Evolutionary conservation across 768 basidiomycete species (phyloP), one percentile per base, ranked within the genome.

Genomic region (Mycena indigotica): DNA sequence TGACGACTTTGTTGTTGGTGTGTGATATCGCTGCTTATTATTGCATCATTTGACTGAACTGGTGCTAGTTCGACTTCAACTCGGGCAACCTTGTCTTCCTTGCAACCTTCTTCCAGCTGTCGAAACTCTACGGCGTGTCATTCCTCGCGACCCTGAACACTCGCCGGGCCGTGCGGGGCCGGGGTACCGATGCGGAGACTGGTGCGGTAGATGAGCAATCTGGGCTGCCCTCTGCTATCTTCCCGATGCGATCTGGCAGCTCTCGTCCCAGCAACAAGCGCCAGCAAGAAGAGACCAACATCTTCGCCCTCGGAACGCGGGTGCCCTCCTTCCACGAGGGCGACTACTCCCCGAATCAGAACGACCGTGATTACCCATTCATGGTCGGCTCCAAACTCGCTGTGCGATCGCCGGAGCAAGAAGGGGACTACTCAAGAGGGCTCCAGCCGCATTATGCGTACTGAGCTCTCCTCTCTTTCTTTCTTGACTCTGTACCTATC

Each of bases 71-170:
- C 65, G 80, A 87, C 63, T 60, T 77, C 28, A 75, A 81, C 69
- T 76, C 82, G 0, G 58, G 54, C 15, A 87, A 85, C 61, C 75
- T 89, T 49, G 79, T 85, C 52, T 89, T 85, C 66, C 74, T 82
- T 35, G 78, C 79, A 8, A 77, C 78, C 46, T 89, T 87, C 67
- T 87, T 90, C 58, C 76, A 84, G 50, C 69, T 88, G 30, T 84
- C 82, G 68, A 89, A 89, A 74, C 63, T 80, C 6, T 82, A 81
- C 58, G 77, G 70, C 1, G 71, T 77, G 30, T 82, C 79, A n/a
- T 78, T 85, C 69, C 73, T 88, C 66, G 85, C 86, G 35, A 84
- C 86, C 84, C 75, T 89, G 30, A 88, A 88, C 69, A 86, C 86
- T 2, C 79, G 87, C 19, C 73, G 81, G 50, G 73, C 70, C 24